Conservation (phyloP, 352 stramenopile species). For the Thraustochytrium striatum region DNA sequence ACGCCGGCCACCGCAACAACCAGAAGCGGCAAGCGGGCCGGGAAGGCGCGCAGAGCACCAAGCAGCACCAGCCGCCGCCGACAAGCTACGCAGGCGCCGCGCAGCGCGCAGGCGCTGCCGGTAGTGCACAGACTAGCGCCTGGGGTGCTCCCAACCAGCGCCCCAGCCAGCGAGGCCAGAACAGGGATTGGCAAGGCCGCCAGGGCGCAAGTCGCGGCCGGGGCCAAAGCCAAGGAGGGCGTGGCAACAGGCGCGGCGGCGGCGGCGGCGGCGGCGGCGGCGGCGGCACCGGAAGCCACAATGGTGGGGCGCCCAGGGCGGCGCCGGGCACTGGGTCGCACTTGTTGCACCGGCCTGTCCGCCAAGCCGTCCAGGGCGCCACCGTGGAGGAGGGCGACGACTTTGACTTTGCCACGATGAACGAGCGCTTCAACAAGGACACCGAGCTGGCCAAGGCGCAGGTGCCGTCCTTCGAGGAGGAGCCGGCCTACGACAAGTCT, state of each 20-base stretch:
- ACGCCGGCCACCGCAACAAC: neutral
- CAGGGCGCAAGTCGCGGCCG: too few species aligned
- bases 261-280: neutral
- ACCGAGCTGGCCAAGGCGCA: constrained; percentile 38
- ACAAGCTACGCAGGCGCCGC: too few species aligned
- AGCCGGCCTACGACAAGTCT: constrained; percentile 16
- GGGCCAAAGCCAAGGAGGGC: neutral
- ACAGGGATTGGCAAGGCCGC: too few species aligned
- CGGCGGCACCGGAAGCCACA: neutral
- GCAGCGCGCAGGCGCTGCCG: too few species aligned
- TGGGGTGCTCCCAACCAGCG: too few species aligned
- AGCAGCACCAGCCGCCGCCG: constrained; percentile 8
- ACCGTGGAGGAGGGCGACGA: neutral
- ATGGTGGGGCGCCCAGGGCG: neutral
- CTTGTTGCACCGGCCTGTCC: constrained; percentile 10
- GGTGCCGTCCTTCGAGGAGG: constrained; percentile 28
- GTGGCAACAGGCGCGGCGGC: neutral
- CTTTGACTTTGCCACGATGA: constrained; percentile 49
- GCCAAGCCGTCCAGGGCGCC: neutral
- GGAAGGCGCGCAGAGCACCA: neutral
- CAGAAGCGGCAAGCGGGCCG: neutral
- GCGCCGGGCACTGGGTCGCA: constrained; percentile 10
- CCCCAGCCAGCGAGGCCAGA: too few species aligned
- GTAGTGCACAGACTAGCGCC: too few species aligned
- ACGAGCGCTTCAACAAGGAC: constrained; percentile 47